phyloP scores from a whole-genome alignment of 352 stramenopile genomes.

The Globisporangium nagaii region DNA sequence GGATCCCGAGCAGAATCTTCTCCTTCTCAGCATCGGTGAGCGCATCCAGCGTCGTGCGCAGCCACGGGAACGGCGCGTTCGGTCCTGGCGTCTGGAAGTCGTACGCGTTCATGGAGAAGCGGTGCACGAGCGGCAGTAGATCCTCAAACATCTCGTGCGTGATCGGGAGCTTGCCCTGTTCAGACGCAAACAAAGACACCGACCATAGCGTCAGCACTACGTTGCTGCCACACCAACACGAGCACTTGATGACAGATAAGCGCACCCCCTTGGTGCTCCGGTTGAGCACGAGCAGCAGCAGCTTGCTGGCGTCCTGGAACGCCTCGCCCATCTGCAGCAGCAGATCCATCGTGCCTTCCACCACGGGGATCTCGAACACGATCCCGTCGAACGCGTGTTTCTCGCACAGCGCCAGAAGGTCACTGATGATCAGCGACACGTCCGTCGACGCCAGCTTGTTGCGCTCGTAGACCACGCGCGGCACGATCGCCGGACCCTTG shows the following conservation, averaged over 20 bases:
- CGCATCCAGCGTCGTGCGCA: constrained; percentile 49
- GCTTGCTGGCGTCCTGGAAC: constrained; percentile 36
- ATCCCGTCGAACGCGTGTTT: constrained; percentile 59
- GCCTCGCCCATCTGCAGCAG: constrained; percentile 48
- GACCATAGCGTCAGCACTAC: not conserved
- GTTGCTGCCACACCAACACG: not conserved
- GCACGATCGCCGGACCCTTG: constrained; percentile 46
- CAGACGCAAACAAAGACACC: not conserved
- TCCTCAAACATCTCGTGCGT: constrained; percentile 50
- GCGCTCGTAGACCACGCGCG: constrained; percentile 76
- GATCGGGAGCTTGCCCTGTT: constrained; percentile 43
- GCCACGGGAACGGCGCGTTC: constrained; percentile 63
- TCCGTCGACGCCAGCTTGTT: constrained; percentile 48
- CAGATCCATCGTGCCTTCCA: constrained; percentile 50
- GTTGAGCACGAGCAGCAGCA: constrained; percentile 63
- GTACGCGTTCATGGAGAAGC: constrained; percentile 83
- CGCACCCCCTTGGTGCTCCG: constrained; percentile 48
- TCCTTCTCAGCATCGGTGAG: constrained; percentile 35
- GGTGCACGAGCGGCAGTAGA: constrained; percentile 58
- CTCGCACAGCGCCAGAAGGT: constrained; percentile 34
- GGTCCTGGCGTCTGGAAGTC: constrained; percentile 57
- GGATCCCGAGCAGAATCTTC: constrained; percentile 67
- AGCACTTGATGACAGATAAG: too few relatives aligned
- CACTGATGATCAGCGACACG: constrained; percentile 44
- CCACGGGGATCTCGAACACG: constrained; percentile 76